Conservation (phyloP, 1,139 yeast genomes). For the Arxiozyma heterogenica region DNA sequence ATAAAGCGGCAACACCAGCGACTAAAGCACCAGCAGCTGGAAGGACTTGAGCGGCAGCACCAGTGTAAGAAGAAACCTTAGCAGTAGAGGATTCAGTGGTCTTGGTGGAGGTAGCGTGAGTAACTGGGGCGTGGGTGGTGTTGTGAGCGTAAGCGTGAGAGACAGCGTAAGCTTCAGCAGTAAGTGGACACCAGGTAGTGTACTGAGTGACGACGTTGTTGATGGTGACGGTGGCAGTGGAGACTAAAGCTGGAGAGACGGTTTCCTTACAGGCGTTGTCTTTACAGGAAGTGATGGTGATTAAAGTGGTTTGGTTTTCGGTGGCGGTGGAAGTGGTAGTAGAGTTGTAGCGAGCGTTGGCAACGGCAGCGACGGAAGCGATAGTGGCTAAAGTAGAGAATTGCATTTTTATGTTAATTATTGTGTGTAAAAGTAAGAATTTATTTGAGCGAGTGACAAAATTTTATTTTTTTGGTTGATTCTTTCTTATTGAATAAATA, state of each 20-base stretch:
- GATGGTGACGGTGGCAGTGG: constrained; percentile 31
- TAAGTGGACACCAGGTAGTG: constrained; percentile 33
- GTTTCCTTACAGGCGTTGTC: constrained; percentile 28
- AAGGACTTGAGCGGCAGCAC: constrained; percentile 31
- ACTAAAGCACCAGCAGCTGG: constrained; percentile 34
- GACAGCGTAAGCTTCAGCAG: constrained; percentile 9
- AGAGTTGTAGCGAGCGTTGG: constrained; percentile 27
- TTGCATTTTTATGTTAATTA: constrained; percentile 25
- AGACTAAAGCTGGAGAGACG: constrained; percentile 30
- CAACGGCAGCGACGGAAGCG: constrained; percentile 31
- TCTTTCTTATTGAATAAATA: background rate
- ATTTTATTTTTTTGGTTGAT: constrained; percentile 3
- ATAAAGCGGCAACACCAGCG: constrained; percentile 34
- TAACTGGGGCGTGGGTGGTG: constrained; percentile 2
- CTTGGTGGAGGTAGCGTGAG: constrained; percentile 1
- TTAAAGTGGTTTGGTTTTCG: constrained; percentile 33
- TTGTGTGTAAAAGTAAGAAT: background rate
- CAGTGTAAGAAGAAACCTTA: constrained; percentile 16
- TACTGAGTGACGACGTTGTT: constrained; percentile 28
- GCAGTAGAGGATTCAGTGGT: constrained; percentile 6
- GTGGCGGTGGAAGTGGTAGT: constrained; percentile 32
- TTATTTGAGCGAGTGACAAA: constrained; percentile 6
- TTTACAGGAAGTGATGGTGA: constrained; percentile 44
- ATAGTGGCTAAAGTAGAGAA: constrained; percentile 31
- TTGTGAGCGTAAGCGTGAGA: constrained; percentile 5